Conservation (phyloP, 768 basidiomycete species). For the Cystofilobasidium macerans region DNA sequence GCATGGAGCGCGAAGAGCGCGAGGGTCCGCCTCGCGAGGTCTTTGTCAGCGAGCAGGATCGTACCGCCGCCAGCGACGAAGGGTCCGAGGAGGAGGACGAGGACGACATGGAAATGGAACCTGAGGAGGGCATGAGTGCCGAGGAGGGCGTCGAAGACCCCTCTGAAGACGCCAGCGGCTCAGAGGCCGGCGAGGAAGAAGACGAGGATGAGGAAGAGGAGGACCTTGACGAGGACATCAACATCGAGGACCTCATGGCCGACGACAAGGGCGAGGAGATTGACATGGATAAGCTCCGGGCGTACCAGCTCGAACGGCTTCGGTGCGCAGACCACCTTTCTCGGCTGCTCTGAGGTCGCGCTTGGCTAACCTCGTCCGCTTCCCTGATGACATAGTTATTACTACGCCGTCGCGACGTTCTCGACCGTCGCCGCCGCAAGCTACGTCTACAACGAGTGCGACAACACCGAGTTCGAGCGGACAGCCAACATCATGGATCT, state of each 20-base stretch:
- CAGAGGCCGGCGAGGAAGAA: constrained; percentile 28
- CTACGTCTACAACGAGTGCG: constrained; percentile 71
- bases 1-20: constrained; percentile 72
- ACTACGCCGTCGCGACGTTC: constrained; percentile 87
- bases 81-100: constrained; percentile 24
- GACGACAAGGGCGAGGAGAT: constrained; percentile 53
- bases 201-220: constrained; percentile 30
- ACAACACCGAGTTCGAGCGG: constrained; percentile 89
- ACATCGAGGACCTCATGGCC: constrained; percentile 41
- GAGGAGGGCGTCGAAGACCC: constrained; percentile 19
- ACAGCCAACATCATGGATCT: constrained; percentile 93
- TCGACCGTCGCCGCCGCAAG: constrained; percentile 63
- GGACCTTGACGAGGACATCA: constrained; percentile 31
- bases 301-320: constrained; percentile 84
- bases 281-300: constrained; percentile 74
- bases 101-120: constrained; percentile 23
- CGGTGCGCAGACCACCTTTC: constrained; percentile 47
- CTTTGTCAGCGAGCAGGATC: constrained; percentile 42
- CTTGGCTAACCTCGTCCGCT: too few species aligned
- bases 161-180: constrained; percentile 18
- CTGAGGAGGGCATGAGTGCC: constrained; percentile 7
- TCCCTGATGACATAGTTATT: constrained; percentile 55
- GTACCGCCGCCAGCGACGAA: background rate
- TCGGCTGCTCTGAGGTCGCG: too few species aligned
- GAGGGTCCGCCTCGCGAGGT: constrained; percentile 82